Base-by-base conservation (phyloP, 2,329 filamentous ascomycete genomes). In the Alternaria novae-zelandiae region DNA sequence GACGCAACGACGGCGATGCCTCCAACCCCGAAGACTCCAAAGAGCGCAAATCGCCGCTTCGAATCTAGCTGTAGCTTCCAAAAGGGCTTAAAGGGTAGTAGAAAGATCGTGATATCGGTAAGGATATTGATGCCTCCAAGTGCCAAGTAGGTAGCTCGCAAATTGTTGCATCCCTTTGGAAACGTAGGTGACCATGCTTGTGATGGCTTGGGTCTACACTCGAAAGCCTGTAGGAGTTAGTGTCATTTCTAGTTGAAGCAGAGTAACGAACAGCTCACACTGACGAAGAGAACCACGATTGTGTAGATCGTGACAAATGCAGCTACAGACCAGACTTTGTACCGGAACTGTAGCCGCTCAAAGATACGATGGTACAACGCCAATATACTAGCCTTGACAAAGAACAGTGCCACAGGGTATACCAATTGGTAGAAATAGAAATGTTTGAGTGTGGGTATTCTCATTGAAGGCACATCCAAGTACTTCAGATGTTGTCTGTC, bases 361-460 rank as follows among this genome's bases (percentile, higher is more conserved):
- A 71, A 72, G 26, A 72, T 67, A 17, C 64, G 66, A 32, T 70
- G 46, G 62, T 74, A 73, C 13, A 72, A 54, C 3, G 70, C 68
- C 13, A 74, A 62, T 45, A 73, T 70, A 21, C 69, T 72, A 7
- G 65, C 65, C 30, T 72, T 73, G 47, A 70, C 66, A 41, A 72
- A 67, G 30, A 70, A 64, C 28, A 74, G 49, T 12, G 69, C 64
- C 56, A 64, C 66, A 17, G 72, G 70, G 30, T 73, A 73, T 3
- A 72, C 56, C n/a, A 73, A 30, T 59, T 74, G 71, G 57, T 73
- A 74, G 10, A 68, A 67, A 55, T 73, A 74, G 68, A 69, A 47
- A 25, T 26, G 45, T 23, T 47, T 47, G 20, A 47, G 45, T n/a
- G 45, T 47, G 23, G 45, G 45, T 10, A 47, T 4, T 13, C 45